These are phyloP conservation scores for Phaffia australis DNA, from an alignment of 768 basidiomycete species.

Conservation along the genomic window DNA sequence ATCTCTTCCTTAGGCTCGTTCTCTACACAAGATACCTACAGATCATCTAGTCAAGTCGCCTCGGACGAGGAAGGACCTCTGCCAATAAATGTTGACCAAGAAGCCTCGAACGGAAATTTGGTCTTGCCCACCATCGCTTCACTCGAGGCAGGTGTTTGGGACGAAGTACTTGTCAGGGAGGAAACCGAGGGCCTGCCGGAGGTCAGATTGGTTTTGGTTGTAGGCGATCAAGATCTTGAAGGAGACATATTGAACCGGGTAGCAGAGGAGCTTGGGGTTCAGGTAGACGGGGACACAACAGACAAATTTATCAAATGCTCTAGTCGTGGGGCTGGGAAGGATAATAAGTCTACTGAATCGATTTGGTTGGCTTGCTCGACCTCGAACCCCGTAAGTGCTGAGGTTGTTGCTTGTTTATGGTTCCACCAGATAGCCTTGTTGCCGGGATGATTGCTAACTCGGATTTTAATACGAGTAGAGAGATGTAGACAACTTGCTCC, in stretches of 20 bases:
- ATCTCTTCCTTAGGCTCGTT: constrained; percentile 7
- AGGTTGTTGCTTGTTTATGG: neutral
- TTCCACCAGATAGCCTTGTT: too few relatives aligned
- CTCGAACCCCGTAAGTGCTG: neutral
- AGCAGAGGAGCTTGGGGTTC: neutral
- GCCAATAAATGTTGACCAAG: neutral
- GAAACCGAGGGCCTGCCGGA: neutral
- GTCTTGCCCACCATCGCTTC: constrained; percentile 2
- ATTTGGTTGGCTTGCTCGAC: neutral
- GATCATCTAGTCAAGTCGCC: neutral
- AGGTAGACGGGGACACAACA: neutral
- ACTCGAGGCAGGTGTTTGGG: neutral
- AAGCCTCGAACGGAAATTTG: constrained; percentile 10
- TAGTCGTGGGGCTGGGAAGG: neutral
- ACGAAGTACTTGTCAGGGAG: neutral
- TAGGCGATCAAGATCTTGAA: neutral
- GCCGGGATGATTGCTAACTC: neutral
- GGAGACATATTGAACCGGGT: neutral
- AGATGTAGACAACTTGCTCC: neutral
- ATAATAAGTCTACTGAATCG: neutral
- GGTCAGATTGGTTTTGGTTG: constrained; percentile 1
- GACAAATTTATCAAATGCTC: neutral
- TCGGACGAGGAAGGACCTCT: neutral
- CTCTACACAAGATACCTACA: neutral
- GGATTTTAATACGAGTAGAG: neutral